These are phyloP conservation scores for Ceratocystiopsis sp. DNA, from an alignment of 2,329 filamentous ascomycete genomes.

Conservation along the genomic window DNA sequence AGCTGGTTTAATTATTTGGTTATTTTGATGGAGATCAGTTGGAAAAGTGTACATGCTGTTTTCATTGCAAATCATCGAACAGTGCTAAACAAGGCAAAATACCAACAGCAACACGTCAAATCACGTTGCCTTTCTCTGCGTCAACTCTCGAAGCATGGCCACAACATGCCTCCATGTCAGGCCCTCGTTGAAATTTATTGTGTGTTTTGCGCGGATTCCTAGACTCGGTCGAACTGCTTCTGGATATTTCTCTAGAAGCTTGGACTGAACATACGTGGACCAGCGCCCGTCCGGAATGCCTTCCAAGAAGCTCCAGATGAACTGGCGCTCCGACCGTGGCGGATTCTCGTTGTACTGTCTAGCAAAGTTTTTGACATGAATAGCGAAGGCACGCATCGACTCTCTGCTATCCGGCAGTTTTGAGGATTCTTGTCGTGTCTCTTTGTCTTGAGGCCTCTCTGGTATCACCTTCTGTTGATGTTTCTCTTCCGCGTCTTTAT, in stretches of 20 bases:
- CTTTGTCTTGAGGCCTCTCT: too few species aligned
- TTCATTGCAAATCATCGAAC: too few species aligned
- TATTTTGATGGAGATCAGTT: too few species aligned
- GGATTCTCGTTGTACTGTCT: not conserved
- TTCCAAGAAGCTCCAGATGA: conserved; percentile 9
- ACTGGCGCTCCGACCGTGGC: conserved; percentile 9
- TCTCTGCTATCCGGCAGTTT: not conserved
- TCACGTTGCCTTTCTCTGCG: not conserved
- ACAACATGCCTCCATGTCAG: conserved; percentile 7
- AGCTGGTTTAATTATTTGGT: too few species aligned
- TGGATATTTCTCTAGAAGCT: conserved; percentile 5
- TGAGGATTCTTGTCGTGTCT: too few species aligned
- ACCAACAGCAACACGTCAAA: not conserved
- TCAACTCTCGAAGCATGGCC: conserved; percentile 3
- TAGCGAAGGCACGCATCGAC: conserved; percentile 2
- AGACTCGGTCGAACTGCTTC: conserved; percentile 4
- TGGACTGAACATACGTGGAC: conserved; percentile 6
- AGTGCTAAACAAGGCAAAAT: too few species aligned
- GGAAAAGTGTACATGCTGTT: too few species aligned
- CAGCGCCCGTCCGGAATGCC: conserved; percentile 7
- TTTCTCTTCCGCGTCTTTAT: too few species aligned
- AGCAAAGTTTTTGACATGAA: conserved; percentile 1
- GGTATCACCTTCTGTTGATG: too few species aligned
- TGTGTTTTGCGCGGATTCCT: conserved; percentile 7
- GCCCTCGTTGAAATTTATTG: conserved; percentile 6